phyloP scores from a whole-genome alignment of 2,329 filamentous ascomycete species.

The Nigrospora osmanthi region DNA sequence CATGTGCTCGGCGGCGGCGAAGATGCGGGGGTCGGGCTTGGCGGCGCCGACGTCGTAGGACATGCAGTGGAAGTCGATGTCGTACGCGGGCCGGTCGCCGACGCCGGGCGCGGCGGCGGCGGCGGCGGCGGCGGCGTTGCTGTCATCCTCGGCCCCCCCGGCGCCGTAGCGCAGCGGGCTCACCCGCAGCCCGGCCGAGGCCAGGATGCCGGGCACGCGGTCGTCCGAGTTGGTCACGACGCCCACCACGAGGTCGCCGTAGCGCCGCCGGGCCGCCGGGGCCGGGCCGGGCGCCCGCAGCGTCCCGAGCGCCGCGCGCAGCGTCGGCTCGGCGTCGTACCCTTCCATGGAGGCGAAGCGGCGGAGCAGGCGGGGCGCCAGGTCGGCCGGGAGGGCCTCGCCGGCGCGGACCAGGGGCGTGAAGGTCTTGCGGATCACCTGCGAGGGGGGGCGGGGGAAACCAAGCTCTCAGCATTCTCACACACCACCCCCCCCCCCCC shows the following conservation, averaged over 20 bases:
- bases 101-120: not conserved
- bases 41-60: conserved; percentile 56
- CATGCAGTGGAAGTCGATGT: conserved; percentile 49
- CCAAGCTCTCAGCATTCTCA: conserved; percentile 1
- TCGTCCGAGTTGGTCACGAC: conserved; percentile 58
- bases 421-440: conserved; percentile 51
- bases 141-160: not conserved
- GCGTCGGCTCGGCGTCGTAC: conserved; percentile 40
- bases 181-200: conserved; percentile 43
- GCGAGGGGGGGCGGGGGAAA: not conserved
- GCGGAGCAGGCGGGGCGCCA: conserved; percentile 39
- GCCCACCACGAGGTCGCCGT: conserved; percentile 38
- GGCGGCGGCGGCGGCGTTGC: no score
- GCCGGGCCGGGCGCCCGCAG: conserved; percentile 18
- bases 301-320: conserved; percentile 33
- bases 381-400: conserved; percentile 29
- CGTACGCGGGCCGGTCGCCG: conserved; percentile 8
- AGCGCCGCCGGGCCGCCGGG: conserved; percentile 9
- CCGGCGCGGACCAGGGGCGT: conserved; percentile 23
- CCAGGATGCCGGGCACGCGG: conserved; percentile 45
- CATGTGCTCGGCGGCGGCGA: conserved; percentile 42
- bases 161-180: conserved; percentile 24
- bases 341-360: conserved; percentile 46
- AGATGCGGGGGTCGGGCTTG: conserved; percentile 51
- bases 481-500: no score